Conservation (phyloP, 23 red algal species). For the Pyropia yezoensis region DNA sequence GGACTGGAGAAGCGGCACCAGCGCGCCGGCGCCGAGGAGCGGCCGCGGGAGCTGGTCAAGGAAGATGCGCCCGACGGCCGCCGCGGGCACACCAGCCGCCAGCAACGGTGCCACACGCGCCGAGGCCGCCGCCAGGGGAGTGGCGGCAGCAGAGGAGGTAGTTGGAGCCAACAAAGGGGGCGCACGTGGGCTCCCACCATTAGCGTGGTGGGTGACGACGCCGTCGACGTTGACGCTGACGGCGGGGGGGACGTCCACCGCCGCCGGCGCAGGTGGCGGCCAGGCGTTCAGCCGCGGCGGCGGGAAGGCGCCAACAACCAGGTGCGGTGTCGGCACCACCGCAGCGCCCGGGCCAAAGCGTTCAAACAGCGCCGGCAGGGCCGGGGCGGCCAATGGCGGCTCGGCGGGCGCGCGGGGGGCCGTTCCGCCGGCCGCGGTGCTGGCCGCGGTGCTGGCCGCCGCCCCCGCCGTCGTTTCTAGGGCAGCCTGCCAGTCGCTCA, state of each 20-base stretch:
- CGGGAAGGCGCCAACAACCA: neutral
- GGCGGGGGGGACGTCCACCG: slow-evolving; percentile 5
- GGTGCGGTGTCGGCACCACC: neutral
- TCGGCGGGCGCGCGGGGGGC: neutral
- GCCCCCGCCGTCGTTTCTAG: neutral
- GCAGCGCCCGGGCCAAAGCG: no score
- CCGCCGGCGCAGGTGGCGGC: neutral
- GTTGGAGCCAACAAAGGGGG: neutral
- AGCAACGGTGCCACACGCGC: neutral
- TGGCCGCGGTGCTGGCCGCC: neutral
- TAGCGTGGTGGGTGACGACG: neutral
- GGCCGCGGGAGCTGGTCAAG: slow-evolving; percentile 21
- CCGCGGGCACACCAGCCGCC: neutral
- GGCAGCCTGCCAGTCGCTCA: neutral
- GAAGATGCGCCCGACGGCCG: neutral
- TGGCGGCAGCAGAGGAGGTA: neutral
- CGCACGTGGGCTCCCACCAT: neutral
- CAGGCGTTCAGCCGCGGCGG: slow-evolving; percentile 3
- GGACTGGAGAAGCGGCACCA: slow-evolving; percentile 18
- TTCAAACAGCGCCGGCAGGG: neutral
- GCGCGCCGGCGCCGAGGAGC: slow-evolving; percentile 15
- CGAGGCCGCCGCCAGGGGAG: neutral
- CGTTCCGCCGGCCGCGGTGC: neutral
- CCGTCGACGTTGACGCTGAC: neutral
- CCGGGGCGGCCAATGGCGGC: neutral